Conservation (phyloP, 176 grass and related monocot species). For the Puccinellia tenuiflora region DNA sequence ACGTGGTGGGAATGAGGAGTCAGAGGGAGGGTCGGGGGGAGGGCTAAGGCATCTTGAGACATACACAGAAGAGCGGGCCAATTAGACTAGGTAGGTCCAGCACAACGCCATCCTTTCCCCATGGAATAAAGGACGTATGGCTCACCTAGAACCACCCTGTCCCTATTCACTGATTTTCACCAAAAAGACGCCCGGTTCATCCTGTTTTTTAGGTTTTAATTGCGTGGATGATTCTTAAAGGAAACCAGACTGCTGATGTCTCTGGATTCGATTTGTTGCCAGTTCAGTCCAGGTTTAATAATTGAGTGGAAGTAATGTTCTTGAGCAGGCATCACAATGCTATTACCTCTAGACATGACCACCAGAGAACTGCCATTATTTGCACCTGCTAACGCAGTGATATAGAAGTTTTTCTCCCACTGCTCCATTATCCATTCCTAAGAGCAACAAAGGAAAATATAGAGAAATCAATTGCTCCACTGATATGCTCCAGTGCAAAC, state of each 20-base stretch:
- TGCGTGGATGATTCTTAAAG: neutral
- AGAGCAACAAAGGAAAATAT: neutral
- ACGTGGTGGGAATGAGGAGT: neutral
- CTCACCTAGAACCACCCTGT: neutral
- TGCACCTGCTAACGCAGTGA: slow-evolving; percentile 71
- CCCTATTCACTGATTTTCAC: neutral
- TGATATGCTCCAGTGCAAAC: neutral
- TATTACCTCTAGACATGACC: slow-evolving; percentile 92
- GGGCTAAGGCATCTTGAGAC: neutral
- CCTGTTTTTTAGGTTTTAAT: neutral
- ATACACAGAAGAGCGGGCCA: neutral
- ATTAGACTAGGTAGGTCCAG: neutral
- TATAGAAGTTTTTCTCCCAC: slow-evolving; percentile 95
- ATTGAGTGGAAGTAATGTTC: neutral
- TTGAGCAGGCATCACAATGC: slow-evolving; percentile 1
- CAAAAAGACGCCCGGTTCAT: neutral
- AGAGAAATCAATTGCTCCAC: slow-evolving; percentile 16
- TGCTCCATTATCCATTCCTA: slow-evolving; percentile 99
- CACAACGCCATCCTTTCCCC: neutral
- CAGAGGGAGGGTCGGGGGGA: neutral
- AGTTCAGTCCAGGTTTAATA: neutral
- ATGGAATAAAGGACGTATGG: neutral
- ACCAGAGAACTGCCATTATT: slow-evolving; percentile 82
- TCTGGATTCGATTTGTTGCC: neutral
- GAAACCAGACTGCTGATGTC: neutral